Evolutionary conservation across 2,329 filamentous ascomycete genomes (phyloP), one percentile per base, ranked within the genome.

Genomic region (Sporothrix protearum): DNA sequence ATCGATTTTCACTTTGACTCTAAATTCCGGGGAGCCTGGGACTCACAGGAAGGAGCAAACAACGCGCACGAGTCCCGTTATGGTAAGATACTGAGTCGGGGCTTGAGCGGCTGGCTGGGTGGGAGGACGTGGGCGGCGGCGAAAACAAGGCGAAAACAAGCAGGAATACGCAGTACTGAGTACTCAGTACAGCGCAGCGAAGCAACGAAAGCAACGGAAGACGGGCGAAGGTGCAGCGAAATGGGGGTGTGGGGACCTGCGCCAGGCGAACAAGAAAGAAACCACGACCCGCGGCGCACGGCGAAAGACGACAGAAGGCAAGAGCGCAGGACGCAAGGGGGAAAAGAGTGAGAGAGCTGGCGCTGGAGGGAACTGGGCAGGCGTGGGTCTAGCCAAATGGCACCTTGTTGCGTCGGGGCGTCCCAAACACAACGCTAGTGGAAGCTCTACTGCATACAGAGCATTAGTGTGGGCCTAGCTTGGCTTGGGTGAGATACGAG

Each of bases 321-420:
- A 74, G 74, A 73, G 75, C 75, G 69, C 70, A 71, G 68, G 51
- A 59, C 51, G 71, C 25, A 72, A 78, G 75, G 76, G 75, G 66
- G 71, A 7, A 28, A 7, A 36, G 28, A 16, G 36, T 9, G 0
- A 45, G 64, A 25, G 25, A 49, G 42, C 39, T 36, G 36, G 57
- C 16, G 36, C 42, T 64, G 36, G n/a, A 36, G 47, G 51, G 67
- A 25, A 33, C 63, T 64, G 36, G n/a, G 66, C n/a, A 59, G 36
- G 67, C 36, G 36, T 73, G 72, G 69, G 49, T 59, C 42, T 71
- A 73, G 67, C 42, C 59, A 51, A 68, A 36, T 57, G 36, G 42
- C 42, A 42, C 51, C 25, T 67, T 63, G 59, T 59, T 39, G 57
- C 61, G 47, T 57, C 66, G 67, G 72, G 72, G 72, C 70, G 67